A percentile compares a stretch with the other conserved stretches of the same genome.
Evolutionary conservation across 192 early-diverging fungal species (phyloP).

Genomic region (Gaertneriomyces semiglobifer): DNA sequence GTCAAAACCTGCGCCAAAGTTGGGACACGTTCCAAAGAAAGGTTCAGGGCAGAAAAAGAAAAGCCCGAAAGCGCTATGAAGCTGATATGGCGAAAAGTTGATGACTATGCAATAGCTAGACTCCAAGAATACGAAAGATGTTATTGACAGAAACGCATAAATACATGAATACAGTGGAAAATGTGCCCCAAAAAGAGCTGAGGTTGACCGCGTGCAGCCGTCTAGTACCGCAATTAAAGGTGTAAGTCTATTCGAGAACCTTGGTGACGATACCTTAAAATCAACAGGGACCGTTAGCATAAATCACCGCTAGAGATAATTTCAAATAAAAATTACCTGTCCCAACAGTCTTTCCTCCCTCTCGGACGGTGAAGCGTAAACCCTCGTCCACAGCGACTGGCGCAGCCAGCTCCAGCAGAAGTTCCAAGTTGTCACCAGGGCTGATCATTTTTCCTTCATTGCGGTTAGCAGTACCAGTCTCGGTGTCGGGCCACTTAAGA

Average conservation of each 20-base stretch:
- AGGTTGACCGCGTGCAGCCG: too few species aligned
- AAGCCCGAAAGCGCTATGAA: too few species aligned
- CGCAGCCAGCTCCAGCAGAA: conserved; percentile 78
- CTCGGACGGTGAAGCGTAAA: conserved; percentile 94
- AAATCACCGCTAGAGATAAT: background rate
- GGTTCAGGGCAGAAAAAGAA: too few species aligned
- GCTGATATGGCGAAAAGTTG: too few species aligned
- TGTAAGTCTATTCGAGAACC: conserved; percentile 53
- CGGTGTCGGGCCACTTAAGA: conserved; percentile 57
- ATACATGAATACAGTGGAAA: too few species aligned
- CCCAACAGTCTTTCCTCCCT: conserved; percentile 96
- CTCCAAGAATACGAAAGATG: too few species aligned
- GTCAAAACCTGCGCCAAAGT: too few species aligned
- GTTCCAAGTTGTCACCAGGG: conserved; percentile 93
- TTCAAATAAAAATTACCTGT: conserved; percentile 53
- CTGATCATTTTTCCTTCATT: conserved; percentile 94
- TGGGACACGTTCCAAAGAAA: too few species aligned
- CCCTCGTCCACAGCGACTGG: conserved; percentile 90
- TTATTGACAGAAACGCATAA: too few species aligned
- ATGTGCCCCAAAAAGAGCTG: too few species aligned
- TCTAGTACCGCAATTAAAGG: too few species aligned
- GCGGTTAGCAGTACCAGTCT: conserved; percentile 69
- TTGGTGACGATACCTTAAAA: conserved; percentile 64
- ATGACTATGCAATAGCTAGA: too few species aligned
- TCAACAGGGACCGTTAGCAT: conserved; percentile 14